Conservation (phyloP, 768 basidiomycete species). For the Psilocybe cubensis region DNA sequence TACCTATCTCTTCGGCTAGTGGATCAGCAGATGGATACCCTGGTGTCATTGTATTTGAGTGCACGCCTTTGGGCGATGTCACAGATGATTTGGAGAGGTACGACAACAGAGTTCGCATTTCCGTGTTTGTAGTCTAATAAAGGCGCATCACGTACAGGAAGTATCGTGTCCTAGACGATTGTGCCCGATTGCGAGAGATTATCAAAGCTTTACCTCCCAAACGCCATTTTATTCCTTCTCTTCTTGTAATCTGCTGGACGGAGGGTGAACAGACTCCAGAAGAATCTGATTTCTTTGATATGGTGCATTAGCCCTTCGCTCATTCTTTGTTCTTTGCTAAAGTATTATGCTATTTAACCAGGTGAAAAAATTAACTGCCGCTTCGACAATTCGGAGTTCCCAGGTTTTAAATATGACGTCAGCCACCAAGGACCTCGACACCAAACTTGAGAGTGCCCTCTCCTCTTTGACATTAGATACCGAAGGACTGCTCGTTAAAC, state of each 20-base stretch:
- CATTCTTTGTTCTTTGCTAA: background rate
- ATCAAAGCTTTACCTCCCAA: slow-evolving; percentile 54
- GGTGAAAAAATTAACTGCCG: slow-evolving; percentile 52
- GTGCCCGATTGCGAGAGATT: slow-evolving; percentile 68
- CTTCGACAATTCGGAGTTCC: slow-evolving; percentile 42
- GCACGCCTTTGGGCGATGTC: slow-evolving; percentile 65
- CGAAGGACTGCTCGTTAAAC: slow-evolving; percentile 57
- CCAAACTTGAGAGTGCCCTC: slow-evolving; percentile 50
- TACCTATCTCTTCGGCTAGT: slow-evolving; percentile 44
- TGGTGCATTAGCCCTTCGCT: slow-evolving; percentile 43
- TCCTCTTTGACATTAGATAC: slow-evolving; percentile 51
- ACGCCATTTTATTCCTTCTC: slow-evolving; percentile 63
- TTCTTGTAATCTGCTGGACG: slow-evolving; percentile 66
- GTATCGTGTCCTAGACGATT: slow-evolving; percentile 74
- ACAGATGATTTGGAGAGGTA: slow-evolving; percentile 72
- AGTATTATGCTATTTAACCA: slow-evolving; percentile 24
- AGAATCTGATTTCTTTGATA: slow-evolving; percentile 55
- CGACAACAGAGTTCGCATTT: slow-evolving; percentile 14
- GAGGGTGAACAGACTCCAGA: slow-evolving; percentile 42
- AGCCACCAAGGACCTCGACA: slow-evolving; percentile 58
- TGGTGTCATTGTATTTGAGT: slow-evolving; percentile 77
- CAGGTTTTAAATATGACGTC: slow-evolving; percentile 55
- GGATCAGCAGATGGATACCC: slow-evolving; percentile 47
- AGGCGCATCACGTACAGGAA: slow-evolving; percentile 44
- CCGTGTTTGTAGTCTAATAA: background rate